Conservation (phyloP, 75 land plant genomes). For the Ceratopteris richardii region DNA sequence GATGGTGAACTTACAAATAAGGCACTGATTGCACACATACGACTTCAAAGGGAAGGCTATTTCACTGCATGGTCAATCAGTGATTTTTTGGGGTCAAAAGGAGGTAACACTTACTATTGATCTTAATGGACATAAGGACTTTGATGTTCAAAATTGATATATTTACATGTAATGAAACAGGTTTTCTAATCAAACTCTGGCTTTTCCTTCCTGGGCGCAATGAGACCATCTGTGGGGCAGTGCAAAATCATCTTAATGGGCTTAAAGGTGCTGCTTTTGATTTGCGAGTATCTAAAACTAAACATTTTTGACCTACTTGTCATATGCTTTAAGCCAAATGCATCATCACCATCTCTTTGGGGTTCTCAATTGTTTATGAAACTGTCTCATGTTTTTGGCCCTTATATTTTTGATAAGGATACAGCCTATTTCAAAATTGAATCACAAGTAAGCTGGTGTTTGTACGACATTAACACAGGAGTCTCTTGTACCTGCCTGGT, state of each 20-base stretch:
- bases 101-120: not conserved
- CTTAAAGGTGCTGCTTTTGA: constrained; percentile 79
- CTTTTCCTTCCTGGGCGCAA: constrained; percentile 88
- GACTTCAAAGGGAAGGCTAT: constrained; percentile 75
- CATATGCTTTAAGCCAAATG: no score
- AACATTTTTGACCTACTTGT: no score
- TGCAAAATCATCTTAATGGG: constrained; percentile 46
- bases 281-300: not conserved
- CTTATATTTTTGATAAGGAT: no score
- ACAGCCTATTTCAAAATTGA: no score
- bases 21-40: constrained; percentile 60
- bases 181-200: constrained; percentile 66
- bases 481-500: no score
- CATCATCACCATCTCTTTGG: no score
- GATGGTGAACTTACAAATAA: not conserved
- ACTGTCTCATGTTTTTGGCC: no score
- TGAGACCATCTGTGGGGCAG: constrained; percentile 36
- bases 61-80: constrained; percentile 74
- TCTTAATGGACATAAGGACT: not conserved
- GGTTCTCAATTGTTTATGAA: no score
- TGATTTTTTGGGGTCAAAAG: constrained; percentile 54
- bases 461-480: no score
- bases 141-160: not conserved
- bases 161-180: no score
- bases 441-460: no score